Conservation (phyloP, 176 grass and related monocot species). For the Chloris gayana region DNA sequence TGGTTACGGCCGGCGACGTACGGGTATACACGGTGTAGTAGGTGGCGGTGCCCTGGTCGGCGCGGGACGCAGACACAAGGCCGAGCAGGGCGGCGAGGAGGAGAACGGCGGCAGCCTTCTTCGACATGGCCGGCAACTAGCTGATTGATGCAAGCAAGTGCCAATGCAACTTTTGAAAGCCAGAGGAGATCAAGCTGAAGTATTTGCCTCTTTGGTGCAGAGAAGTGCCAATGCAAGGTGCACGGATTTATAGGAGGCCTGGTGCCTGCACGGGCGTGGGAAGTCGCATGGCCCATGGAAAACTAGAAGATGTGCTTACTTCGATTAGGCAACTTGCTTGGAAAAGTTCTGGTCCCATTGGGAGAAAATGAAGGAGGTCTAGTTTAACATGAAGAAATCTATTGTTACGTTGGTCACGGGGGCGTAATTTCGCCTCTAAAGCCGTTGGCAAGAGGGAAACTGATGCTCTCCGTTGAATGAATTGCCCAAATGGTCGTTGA, state of each 20-base stretch:
- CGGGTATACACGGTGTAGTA: slow-evolving; percentile 28
- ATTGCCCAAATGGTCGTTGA: not conserved
- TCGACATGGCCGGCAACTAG: slow-evolving; percentile 2
- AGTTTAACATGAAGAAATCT: not conserved
- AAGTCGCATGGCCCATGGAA: slow-evolving; percentile 13
- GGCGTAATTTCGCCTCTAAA: not conserved
- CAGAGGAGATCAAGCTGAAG: not conserved
- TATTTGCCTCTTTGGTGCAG: not conserved
- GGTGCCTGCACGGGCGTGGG: slow-evolving; percentile 4
- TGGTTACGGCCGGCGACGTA: not conserved
- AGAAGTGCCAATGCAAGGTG: not conserved
- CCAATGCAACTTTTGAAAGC: too few relatives aligned
- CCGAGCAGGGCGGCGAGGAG: slow-evolving; percentile 25
- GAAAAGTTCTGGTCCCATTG: not conserved
- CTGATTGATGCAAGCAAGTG: not conserved
- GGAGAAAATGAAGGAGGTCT: not conserved
- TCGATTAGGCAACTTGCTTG: not conserved
- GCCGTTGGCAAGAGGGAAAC: not conserved
- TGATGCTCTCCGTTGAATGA: too few relatives aligned
- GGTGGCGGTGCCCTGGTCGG: slow-evolving; percentile 31
- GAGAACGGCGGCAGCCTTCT: not conserved
- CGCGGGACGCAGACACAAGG: slow-evolving; percentile 23
- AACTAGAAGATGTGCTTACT: not conserved
- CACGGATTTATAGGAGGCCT: slow-evolving; percentile 14
- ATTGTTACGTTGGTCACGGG: not conserved